These are phyloP conservation scores for Podospora comata DNA, from an alignment of 495 filamentous ascomycete genomes.

Conservation along the genomic window DNA sequence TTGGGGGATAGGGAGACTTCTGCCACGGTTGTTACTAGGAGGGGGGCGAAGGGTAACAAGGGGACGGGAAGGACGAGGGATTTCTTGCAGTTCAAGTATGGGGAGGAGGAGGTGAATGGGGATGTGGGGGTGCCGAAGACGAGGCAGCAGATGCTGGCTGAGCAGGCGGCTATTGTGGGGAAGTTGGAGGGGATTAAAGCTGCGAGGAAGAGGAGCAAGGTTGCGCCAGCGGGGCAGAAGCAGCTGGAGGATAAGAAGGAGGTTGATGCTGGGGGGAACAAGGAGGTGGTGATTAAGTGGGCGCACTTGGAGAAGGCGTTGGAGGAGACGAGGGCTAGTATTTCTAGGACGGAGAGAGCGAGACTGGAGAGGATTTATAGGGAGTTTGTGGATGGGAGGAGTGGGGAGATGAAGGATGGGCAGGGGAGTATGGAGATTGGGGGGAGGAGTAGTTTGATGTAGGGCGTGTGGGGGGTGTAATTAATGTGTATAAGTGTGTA, in stretches of 20 bases:
- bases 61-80: constrained; percentile 37
- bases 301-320: constrained; percentile 77
- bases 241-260: constrained; percentile 30
- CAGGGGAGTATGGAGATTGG: constrained; percentile 88
- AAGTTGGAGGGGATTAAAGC: constrained; percentile 73
- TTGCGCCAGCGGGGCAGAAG: constrained; percentile 43
- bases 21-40: not conserved
- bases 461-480: not conserved
- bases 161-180: constrained; percentile 65
- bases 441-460: constrained; percentile 91
- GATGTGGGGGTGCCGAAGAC: constrained; percentile 21
- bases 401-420: constrained; percentile 90
- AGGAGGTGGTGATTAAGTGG: constrained; percentile 81
- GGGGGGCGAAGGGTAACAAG: constrained; percentile 26
- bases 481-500: not conserved
- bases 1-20: constrained; percentile 60
- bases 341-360: constrained; percentile 67
- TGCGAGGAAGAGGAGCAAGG: constrained; percentile 58
- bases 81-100: constrained; percentile 84
- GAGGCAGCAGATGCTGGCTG: constrained; percentile 53
- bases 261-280: not conserved
- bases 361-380: constrained; percentile 77
- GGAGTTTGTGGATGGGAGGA: constrained; percentile 87
- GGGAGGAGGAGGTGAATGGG: constrained; percentile 51
- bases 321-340: constrained; percentile 75